phyloP scores from a whole-genome alignment of 2,329 filamentous ascomycete species.

The Chaetomium globosum region DNA sequence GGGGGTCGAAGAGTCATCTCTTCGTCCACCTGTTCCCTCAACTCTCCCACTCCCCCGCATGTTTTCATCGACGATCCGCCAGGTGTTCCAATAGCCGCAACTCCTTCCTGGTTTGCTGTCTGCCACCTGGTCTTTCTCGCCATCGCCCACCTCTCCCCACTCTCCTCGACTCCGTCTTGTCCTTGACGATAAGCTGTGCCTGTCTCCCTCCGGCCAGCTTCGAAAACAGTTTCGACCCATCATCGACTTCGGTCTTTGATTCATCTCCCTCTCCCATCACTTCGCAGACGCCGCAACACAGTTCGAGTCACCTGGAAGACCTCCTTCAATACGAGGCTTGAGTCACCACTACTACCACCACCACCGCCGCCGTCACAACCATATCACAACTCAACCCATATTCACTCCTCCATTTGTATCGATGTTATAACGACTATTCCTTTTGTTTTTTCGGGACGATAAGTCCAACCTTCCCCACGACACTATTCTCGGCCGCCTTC shows the following conservation, averaged over 20 bases:
- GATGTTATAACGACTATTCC: slow-evolving; percentile 51
- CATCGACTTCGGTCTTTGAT: not conserved
- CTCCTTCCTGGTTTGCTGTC: slow-evolving; percentile 41
- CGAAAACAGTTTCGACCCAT: slow-evolving; percentile 18
- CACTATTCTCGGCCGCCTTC: slow-evolving; percentile 38
- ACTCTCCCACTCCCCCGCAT: slow-evolving; percentile 46
- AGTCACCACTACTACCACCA: not conserved
- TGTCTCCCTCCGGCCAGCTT: slow-evolving; percentile 7
- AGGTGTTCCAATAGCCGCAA: slow-evolving; percentile 45
- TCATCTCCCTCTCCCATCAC: not conserved
- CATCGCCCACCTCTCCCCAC: slow-evolving; percentile 24
- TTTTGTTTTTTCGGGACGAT: slow-evolving; percentile 38
- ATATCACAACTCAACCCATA: slow-evolving; percentile 29
- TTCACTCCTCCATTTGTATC: slow-evolving; percentile 38
- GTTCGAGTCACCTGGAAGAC: slow-evolving; percentile 10
- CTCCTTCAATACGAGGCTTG: slow-evolving; percentile 3
- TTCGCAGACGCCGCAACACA: slow-evolving; percentile 4
- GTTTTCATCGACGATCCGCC: slow-evolving; percentile 45
- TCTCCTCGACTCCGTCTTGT: slow-evolving; percentile 1
- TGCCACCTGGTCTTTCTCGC: slow-evolving; percentile 39
- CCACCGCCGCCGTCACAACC: not conserved
- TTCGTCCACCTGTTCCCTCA: slow-evolving; percentile 50
- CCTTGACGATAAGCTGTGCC: slow-evolving; percentile 26
- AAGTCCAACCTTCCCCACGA: slow-evolving; percentile 37
- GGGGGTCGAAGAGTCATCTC: slow-evolving; percentile 52